Conservation (phyloP, 495 filamentous ascomycete species). For the Penicillium argentinense region DNA sequence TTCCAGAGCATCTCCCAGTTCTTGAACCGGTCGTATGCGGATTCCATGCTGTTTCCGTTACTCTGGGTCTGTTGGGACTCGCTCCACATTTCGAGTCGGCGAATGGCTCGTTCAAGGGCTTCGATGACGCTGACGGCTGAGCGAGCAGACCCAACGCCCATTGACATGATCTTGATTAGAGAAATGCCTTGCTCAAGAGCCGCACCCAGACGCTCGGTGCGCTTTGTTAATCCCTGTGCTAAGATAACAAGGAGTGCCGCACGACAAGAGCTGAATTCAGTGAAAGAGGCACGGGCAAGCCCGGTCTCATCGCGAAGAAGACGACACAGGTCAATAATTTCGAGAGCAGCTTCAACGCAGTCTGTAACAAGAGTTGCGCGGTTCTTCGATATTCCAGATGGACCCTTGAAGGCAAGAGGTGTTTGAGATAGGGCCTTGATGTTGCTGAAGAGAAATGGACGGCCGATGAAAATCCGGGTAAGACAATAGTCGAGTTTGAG, state of each 20-base stretch:
- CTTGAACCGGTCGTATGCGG: slow-evolving; percentile 52
- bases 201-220: slow-evolving; percentile 46
- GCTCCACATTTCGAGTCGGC: slow-evolving; percentile 45
- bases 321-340: slow-evolving; percentile 48
- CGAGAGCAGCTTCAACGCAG: slow-evolving; percentile 50
- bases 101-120: slow-evolving; percentile 48
- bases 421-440: slow-evolving; percentile 33
- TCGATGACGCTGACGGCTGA: slow-evolving; percentile 54
- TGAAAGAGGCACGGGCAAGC: slow-evolving; percentile 51
- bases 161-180: slow-evolving; percentile 53
- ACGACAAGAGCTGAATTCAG: slow-evolving; percentile 53
- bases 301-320: slow-evolving; percentile 48
- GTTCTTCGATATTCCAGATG: slow-evolving; percentile 39
- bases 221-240: slow-evolving; percentile 48
- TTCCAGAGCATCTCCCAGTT: slow-evolving; percentile 56
- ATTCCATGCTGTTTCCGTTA: slow-evolving; percentile 34
- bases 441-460: slow-evolving; percentile 50
- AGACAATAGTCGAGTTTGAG: slow-evolving; percentile 51
- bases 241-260: slow-evolving; percentile 50
- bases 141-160: slow-evolving; percentile 49
- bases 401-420: slow-evolving; percentile 27
- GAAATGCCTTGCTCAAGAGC: slow-evolving; percentile 48
- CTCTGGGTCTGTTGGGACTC: slow-evolving; percentile 33
- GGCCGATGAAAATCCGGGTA: slow-evolving; percentile 48
- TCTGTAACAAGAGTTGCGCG: slow-evolving; percentile 46